Evolutionary conservation across 2,329 filamentous ascomycete species (phyloP).

Genomic region (Curvularia eragrostidis): DNA sequence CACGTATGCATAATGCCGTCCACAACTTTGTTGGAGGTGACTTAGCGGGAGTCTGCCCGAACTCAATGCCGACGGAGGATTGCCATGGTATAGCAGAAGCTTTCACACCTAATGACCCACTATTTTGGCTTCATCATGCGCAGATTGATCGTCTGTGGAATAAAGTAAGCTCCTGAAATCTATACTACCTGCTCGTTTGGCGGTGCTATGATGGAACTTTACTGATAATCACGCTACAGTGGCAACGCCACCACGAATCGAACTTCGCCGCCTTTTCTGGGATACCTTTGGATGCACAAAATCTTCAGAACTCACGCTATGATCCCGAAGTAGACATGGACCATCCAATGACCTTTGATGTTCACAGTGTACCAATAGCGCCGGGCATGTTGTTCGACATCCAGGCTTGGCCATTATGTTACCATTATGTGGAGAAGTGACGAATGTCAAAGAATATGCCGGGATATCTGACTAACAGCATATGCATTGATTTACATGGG

Average conservation of each 20-base stretch:
- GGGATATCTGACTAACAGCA: background rate
- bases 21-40: background rate
- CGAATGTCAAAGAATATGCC: background rate
- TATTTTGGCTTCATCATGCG: background rate
- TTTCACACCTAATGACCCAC: background rate
- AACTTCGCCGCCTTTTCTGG: background rate
- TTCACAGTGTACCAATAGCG: background rate
- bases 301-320: background rate
- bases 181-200: background rate
- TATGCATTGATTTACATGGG: too few relatives aligned
- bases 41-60: background rate
- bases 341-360: background rate
- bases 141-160: background rate
- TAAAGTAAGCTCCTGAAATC: background rate
- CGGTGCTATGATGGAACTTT: background rate
- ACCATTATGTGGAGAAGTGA: background rate
- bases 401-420: background rate
- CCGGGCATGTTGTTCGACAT: background rate
- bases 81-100: background rate
- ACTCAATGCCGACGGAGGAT: background rate
- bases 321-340: background rate
- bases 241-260: background rate
- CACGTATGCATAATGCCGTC: background rate
- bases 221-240: background rate
- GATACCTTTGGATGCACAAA: background rate